Conservation (phyloP, 2,329 filamentous ascomycete genomes). For the Bipolaris zeicola region DNA sequence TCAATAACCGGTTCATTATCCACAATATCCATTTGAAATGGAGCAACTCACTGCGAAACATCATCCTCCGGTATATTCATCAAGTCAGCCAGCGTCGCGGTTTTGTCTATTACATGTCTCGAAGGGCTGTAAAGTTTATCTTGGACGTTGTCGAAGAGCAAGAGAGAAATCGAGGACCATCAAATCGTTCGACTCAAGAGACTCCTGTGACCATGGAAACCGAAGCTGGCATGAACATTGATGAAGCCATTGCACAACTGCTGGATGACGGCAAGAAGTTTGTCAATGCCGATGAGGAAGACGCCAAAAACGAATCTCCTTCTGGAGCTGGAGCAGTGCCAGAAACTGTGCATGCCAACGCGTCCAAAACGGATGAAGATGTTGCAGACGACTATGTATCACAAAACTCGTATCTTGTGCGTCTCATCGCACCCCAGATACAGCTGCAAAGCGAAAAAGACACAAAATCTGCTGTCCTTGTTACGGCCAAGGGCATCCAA, state of each 20-base stretch:
- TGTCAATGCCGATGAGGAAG: constrained; percentile 71
- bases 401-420: constrained; percentile 92
- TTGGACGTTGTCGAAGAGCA: constrained; percentile 97
- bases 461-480: constrained; percentile 91
- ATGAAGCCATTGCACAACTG: constrained; percentile 85
- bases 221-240: constrained; percentile 70
- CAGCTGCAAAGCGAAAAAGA: constrained; percentile 99
- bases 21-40: constrained; percentile 98
- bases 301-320: constrained; percentile 20
- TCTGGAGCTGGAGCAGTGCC: constrained; percentile 7
- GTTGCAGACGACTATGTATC: constrained; percentile 87
- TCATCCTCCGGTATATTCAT: constrained; percentile 95
- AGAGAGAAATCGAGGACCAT: constrained; percentile 62
- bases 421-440: constrained; percentile 95
- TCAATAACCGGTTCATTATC: constrained; percentile 97
- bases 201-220: constrained; percentile 52
- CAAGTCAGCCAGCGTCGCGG: constrained; percentile 95
- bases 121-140: constrained; percentile 95
- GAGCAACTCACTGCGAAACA: constrained; percentile 95
- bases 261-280: constrained; percentile 83
- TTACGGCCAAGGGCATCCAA: constrained; percentile 97
- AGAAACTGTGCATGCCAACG: constrained; percentile 21
- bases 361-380: constrained; percentile 53
- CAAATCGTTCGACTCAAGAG: constrained; percentile 32
- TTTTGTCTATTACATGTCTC: constrained; percentile 97